Evolutionary conservation across 371 early-diverging fungal species (phyloP).

Genomic region (Mucor piriformis): DNA sequence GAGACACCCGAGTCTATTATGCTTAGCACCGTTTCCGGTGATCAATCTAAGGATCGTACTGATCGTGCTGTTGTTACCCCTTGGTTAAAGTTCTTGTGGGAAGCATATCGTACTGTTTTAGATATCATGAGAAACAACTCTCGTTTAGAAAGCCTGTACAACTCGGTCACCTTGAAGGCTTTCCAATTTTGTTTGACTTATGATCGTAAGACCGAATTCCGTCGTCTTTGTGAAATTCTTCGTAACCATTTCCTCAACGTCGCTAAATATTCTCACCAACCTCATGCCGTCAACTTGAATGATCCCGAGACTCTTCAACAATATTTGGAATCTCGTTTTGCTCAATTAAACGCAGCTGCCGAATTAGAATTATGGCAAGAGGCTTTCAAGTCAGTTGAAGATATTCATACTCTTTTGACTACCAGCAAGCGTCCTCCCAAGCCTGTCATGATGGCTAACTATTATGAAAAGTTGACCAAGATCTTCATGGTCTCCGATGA

Average conservation of each 20-base stretch:
- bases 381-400: conserved; percentile 96
- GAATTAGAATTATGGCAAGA: conserved; percentile 99
- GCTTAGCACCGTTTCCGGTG: conserved; percentile 91
- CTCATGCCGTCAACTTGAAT: conserved; percentile 90
- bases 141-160: conserved; percentile 92
- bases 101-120: conserved; percentile 94
- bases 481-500: conserved; percentile 96
- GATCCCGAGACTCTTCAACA: conserved; percentile 96
- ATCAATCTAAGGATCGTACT: conserved; percentile 93
- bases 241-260: conserved; percentile 91
- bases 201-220: conserved; percentile 97
- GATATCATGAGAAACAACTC: conserved; percentile 97
- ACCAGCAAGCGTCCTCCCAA: conserved; percentile 92
- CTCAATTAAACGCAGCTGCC: conserved; percentile 92
- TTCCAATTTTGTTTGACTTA: conserved; percentile 95
- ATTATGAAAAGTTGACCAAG: conserved; percentile 95
- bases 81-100: conserved; percentile 98
- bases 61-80: conserved; percentile 97
- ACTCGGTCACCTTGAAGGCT: conserved; percentile 87
- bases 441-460: conserved; percentile 94
- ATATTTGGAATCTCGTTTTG: conserved; percentile 93
- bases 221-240: conserved; percentile 94
- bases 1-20: conserved; percentile 97
- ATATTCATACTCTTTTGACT: conserved; percentile 91
- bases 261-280: conserved; percentile 92